Conservation (phyloP, 257 asterid genomes). For the Jaltomata sinuosa region DNA sequence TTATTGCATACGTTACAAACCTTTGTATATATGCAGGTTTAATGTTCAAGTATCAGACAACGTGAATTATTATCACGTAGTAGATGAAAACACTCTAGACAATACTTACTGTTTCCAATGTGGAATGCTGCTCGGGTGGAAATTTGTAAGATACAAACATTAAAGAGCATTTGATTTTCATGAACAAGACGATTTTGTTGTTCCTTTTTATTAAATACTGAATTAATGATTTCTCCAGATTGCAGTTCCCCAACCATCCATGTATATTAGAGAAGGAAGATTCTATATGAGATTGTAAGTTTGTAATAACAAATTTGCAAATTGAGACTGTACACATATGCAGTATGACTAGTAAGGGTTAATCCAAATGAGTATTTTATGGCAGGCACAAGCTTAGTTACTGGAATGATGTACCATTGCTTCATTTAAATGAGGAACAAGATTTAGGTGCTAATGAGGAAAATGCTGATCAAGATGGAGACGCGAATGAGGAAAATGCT, state of each 20-base stretch:
- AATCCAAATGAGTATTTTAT: not conserved
- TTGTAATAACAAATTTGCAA: too few relatives aligned
- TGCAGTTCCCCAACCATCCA: not conserved
- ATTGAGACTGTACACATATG: not conserved
- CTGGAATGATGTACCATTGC: not conserved
- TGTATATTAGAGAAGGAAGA: not conserved
- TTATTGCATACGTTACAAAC: not conserved
- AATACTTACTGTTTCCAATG: not conserved
- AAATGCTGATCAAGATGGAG: not conserved
- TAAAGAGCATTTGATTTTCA: not conserved
- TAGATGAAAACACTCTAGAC: not conserved
- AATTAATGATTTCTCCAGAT: not conserved
- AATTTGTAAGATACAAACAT: not conserved
- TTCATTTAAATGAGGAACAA: too few relatives aligned
- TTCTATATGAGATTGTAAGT: not conserved
- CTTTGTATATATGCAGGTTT: not conserved
- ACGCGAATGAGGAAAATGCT: not conserved
- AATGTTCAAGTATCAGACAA: not conserved
- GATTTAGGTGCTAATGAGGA: not conserved
- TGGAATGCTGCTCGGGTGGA: not conserved
- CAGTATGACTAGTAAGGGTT: not conserved
- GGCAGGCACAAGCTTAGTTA: not conserved
- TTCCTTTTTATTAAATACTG: not conserved
- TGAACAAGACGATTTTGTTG: not conserved
- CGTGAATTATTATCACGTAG: not conserved